phyloP scores from a whole-genome alignment of 2,329 filamentous ascomycete genomes.

The Aspergillus fijiensis region DNA sequence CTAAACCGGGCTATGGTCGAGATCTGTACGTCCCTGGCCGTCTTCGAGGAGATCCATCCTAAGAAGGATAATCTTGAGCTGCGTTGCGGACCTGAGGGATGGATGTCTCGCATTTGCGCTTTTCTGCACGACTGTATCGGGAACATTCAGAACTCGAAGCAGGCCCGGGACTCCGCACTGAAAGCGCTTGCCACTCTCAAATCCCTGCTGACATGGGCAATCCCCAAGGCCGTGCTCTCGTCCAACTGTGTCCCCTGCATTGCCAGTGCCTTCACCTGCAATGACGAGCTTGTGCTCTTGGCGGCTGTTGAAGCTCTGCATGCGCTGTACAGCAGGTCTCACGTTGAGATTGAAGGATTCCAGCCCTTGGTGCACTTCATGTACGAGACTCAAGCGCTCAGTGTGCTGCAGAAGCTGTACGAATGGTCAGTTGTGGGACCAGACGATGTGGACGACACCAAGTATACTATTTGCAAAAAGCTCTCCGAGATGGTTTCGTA shows the following conservation, averaged over 20 bases:
- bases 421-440: slow-evolving; percentile 78
- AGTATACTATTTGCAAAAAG: slow-evolving; percentile 90
- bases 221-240: slow-evolving; percentile 74
- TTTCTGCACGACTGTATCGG: slow-evolving; percentile 73
- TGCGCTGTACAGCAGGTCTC: slow-evolving; percentile 72
- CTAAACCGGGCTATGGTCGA: slow-evolving; percentile 90
- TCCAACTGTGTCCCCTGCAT: slow-evolving; percentile 69
- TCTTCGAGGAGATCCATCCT: slow-evolving; percentile 74
- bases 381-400: slow-evolving; percentile 70
- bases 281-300: slow-evolving; percentile 67
- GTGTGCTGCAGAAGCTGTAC: slow-evolving; percentile 70
- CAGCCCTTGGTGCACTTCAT: slow-evolving; percentile 74
- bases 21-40: slow-evolving; percentile 78
- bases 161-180: slow-evolving; percentile 68
- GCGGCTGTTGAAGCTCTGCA: slow-evolving; percentile 81
- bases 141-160: slow-evolving; percentile 63
- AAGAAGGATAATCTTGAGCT: slow-evolving; percentile 70
- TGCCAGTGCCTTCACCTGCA: slow-evolving; percentile 67
- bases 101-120: slow-evolving; percentile 74
- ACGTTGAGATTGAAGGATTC: slow-evolving; percentile 76
- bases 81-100: slow-evolving; percentile 78
- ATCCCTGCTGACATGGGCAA: slow-evolving; percentile 81
- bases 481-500: slow-evolving; percentile 90
- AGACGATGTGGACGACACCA: slow-evolving; percentile 83
- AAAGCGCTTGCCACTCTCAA: slow-evolving; percentile 76